Percentiles rank a stretch among this genome's conserved stretches.
These are phyloP conservation scores for Colletotrichum simmondsii DNA, from an alignment of 2,329 filamentous ascomycete species.

Conservation along the genomic window DNA sequence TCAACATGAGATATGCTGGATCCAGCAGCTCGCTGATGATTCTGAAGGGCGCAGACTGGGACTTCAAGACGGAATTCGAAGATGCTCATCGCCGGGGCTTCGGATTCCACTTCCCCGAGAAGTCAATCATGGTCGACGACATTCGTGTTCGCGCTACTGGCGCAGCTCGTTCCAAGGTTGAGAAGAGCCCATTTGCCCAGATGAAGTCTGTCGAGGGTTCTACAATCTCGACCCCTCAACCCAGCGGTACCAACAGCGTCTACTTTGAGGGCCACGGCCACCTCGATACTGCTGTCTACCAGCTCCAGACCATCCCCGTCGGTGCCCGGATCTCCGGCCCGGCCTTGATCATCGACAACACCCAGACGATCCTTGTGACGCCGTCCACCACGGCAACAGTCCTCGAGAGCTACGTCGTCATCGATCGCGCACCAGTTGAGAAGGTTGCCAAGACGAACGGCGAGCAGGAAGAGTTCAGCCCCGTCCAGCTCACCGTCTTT, in stretches of 20 bases:
- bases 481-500: constrained; percentile 79
- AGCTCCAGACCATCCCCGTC: constrained; percentile 24
- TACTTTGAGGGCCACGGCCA: constrained; percentile 31
- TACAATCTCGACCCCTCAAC: constrained; percentile 71
- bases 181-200: constrained; percentile 33
- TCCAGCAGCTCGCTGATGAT: constrained; percentile 54
- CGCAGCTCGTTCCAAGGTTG: constrained; percentile 26
- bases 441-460: constrained; percentile 66
- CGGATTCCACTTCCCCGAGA: constrained; percentile 60
- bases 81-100: constrained; percentile 80
- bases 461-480: constrained; percentile 72
- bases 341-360: constrained; percentile 77
- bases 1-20: constrained; percentile 56
- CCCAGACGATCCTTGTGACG: constrained; percentile 80
- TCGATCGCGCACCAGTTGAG: constrained; percentile 40
- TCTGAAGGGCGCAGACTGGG: constrained; percentile 40
- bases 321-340: constrained; percentile 61
- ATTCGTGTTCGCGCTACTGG: constrained; percentile 35
- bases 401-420: constrained; percentile 48
- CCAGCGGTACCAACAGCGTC: constrained; percentile 63
- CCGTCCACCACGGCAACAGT: constrained; percentile 45
- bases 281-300: constrained; percentile 23
- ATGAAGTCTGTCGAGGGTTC: constrained; percentile 26
- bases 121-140: constrained; percentile 48
- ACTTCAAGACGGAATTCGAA: constrained; percentile 74